These are phyloP conservation scores for Mucor saturninus DNA, from an alignment of 371 early-diverging fungal genomes.

Conservation along the genomic window DNA sequence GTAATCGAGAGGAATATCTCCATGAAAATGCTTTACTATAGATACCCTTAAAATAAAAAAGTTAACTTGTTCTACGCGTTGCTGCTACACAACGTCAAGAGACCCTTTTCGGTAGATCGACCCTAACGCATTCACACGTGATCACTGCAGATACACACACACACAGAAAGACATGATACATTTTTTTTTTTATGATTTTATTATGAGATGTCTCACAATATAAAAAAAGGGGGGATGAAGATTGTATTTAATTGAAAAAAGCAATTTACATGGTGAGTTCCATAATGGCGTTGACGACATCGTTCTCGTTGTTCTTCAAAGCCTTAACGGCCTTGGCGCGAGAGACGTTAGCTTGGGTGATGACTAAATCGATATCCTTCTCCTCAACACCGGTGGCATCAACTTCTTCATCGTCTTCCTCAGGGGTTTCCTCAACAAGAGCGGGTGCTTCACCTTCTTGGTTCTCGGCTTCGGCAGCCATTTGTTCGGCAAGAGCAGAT, in stretches of 20 bases:
- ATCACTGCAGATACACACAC: not conserved
- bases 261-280: constrained; percentile 49
- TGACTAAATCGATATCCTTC: constrained; percentile 94
- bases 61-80: too few species aligned
- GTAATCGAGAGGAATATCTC: constrained; percentile 24
- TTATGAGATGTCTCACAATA: too few species aligned
- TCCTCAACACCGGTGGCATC: constrained; percentile 81
- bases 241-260: not conserved
- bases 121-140: too few species aligned
- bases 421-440: constrained; percentile 48
- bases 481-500: constrained; percentile 67
- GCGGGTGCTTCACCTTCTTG: constrained; percentile 53
- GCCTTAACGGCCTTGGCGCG: constrained; percentile 94
- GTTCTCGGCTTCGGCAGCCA: constrained; percentile 59
- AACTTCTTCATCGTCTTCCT: constrained; percentile 65
- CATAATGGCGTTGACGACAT: constrained; percentile 98
- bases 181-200: not conserved
- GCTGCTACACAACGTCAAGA: too few species aligned
- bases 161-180: not conserved
- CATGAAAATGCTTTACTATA: not conserved
- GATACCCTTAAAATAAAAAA: too few species aligned
- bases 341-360: constrained; percentile 87
- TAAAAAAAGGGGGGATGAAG: too few species aligned
- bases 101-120: too few species aligned
- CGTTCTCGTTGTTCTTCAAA: constrained; percentile 83